phyloP scores from a whole-genome alignment of 164 flowering plant species.

The Protea cynaroides region DNA sequence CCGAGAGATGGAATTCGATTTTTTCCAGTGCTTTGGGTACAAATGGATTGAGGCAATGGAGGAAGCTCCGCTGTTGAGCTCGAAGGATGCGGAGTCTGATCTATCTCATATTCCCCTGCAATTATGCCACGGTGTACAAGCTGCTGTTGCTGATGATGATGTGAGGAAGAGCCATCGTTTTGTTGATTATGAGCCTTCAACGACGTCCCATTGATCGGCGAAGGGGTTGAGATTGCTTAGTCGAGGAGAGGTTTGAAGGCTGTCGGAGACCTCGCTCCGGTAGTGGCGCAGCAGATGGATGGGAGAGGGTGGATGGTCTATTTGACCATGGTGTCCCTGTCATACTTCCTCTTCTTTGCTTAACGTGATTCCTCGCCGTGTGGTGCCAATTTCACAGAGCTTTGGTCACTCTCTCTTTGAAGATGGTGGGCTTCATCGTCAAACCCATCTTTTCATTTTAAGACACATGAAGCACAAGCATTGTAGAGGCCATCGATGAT shows the following conservation, averaged over 20 bases:
- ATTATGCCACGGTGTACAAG: background rate
- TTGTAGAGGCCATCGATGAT: too few species aligned
- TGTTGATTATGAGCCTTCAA: too few species aligned
- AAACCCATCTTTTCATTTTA: conserved; percentile 76
- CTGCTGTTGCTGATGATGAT: conserved; percentile 3
- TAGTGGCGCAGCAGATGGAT: conserved; percentile 43
- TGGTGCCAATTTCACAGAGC: conserved; percentile 69
- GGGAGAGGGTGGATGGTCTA: conserved; percentile 49
- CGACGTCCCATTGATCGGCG: conserved; percentile 33
- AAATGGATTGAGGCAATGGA: too few species aligned
- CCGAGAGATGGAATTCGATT: too few species aligned
- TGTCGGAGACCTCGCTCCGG: conserved; percentile 28
- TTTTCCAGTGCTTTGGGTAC: too few species aligned
- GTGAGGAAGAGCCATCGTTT: conserved; percentile 31
- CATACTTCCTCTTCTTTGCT: conserved; percentile 23
- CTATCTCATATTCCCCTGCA: conserved; percentile 7
- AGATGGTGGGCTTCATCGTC: conserved; percentile 66
- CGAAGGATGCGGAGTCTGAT: conserved; percentile 9
- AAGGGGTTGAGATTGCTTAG: conserved; percentile 20
- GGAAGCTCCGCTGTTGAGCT: too few species aligned
- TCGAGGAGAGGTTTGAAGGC: conserved; percentile 38
- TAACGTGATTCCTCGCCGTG: conserved; percentile 52
- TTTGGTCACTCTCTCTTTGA: conserved; percentile 59
- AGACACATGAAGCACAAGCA: too few species aligned
- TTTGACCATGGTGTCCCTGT: conserved; percentile 44